Percentiles rank a stretch among this genome's conserved stretches.
Conservation (phyloP, 2,329 filamentous ascomycete species). For the Drechslerella coelobrocha region DNA sequence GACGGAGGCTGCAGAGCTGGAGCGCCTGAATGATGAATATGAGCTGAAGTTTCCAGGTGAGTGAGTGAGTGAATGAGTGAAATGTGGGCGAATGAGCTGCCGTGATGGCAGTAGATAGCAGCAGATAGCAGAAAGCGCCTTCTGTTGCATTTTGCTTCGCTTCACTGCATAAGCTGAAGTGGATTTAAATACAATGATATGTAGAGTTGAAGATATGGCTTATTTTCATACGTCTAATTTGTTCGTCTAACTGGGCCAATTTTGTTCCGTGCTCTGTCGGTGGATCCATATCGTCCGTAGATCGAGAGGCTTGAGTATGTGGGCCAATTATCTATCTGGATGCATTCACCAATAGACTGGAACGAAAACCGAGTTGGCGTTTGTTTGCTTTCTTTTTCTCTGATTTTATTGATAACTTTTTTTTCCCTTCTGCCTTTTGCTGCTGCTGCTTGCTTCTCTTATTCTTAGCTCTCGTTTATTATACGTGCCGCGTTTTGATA, state of each 20-base stretch:
- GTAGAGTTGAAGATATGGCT: slow-evolving; percentile 1
- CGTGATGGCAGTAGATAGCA: too few species aligned
- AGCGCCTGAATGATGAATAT: slow-evolving; percentile 54
- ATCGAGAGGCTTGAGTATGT: neutral
- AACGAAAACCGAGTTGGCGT: neutral
- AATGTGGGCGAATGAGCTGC: too few species aligned
- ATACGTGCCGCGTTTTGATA: neutral
- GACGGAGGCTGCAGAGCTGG: slow-evolving; percentile 53
- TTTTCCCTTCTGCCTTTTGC: neutral
- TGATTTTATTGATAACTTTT: neutral
- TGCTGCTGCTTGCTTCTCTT: neutral
- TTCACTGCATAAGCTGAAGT: too few species aligned
- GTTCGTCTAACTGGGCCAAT: neutral
- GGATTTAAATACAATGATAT: too few species aligned
- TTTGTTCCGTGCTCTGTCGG: neutral
- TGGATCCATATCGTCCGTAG: neutral
- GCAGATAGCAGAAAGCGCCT: too few species aligned
- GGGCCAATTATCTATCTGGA: slow-evolving; percentile 16
- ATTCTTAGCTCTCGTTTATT: neutral
- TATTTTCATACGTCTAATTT: neutral
- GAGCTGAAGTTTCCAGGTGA: slow-evolving; percentile 54
- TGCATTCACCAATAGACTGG: neutral
- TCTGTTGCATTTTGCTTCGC: too few species aligned
- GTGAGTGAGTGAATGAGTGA: slow-evolving; percentile 9
- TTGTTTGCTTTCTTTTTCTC: too few species aligned